phyloP scores from a whole-genome alignment of 2,329 filamentous ascomycete genomes.

The Hypoxylon sp. region DNA sequence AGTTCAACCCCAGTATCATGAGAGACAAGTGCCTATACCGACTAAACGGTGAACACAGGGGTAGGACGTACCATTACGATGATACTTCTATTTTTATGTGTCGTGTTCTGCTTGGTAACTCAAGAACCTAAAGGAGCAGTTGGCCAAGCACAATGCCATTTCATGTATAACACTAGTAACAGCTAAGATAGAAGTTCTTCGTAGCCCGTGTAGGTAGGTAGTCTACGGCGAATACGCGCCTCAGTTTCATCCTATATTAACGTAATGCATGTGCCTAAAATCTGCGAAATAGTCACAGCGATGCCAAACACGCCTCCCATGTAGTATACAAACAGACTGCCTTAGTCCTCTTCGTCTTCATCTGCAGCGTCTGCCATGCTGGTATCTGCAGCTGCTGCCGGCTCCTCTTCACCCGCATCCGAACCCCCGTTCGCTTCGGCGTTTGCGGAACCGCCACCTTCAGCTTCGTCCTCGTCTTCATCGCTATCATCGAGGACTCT shows the following conservation, averaged over 20 bases:
- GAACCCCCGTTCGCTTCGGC: slow-evolving; percentile 33
- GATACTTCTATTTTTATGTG: too few species aligned
- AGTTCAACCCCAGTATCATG: too few species aligned
- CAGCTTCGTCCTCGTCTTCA: slow-evolving; percentile 63
- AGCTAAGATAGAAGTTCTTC: background rate
- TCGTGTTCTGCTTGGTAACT: too few species aligned
- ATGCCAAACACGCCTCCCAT: slow-evolving; percentile 10
- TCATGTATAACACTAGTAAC: background rate
- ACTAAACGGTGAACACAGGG: too few species aligned
- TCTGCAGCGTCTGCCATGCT: slow-evolving; percentile 54
- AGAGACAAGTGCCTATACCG: too few species aligned
- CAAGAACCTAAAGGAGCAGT: too few species aligned
- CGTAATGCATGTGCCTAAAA: slow-evolving; percentile 4
- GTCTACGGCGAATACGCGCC: background rate
- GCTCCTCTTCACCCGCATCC: slow-evolving; percentile 41
- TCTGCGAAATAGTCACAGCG: slow-evolving; percentile 1
- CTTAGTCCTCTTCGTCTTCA: slow-evolving; percentile 51
- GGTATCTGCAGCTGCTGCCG: slow-evolving; percentile 48
- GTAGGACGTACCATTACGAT: too few species aligned
- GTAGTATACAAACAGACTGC: slow-evolving; percentile 38
- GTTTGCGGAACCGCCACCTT: slow-evolving; percentile 44
- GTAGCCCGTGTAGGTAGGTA: background rate
- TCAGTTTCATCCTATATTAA: slow-evolving; percentile 20
- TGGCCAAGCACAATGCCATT: too few species aligned
- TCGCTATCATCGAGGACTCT: slow-evolving; percentile 68